Evolutionary conservation across 345 rosid genomes (phyloP), one percentile per base, ranked within the genome.

Genomic region (Ricinus communis): DNA sequence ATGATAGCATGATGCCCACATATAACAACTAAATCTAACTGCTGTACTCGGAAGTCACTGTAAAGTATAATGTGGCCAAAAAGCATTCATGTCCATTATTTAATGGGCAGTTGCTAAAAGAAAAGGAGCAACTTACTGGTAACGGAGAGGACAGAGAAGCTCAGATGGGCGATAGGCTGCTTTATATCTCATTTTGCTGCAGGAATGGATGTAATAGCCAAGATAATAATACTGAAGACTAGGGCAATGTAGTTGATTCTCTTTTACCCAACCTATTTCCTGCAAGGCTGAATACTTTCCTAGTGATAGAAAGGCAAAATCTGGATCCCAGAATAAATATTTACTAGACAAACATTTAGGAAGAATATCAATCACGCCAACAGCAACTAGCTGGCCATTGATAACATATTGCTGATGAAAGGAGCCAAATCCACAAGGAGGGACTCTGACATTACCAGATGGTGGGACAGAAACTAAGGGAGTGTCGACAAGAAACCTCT

Each of bases 261-360:
- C 87, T 71, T 79, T 89, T 40, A 93, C 90, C 93, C 97, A 95
- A 70, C 63, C 75, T 61, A 95, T 90, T 73, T 95, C 99, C 76
- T 84, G 97, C 79, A 92, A 70, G 11, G 99, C 99, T 50, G 97
- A 84, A 82, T 90, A 95, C 74, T 95, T 95, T 33, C 98, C 99
- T 4, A 85, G 81, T 0, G 99, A 93, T 52, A 95, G 71, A 78
- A 82, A 89, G 38, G 98, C 94, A 72, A 84, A 87, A 70, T 93
- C 99, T 49, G 99, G 99, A 79, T 95, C 99, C 99, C 99, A 95
- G 78, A 95, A 92, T 50, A 95, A 67, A 80, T 92, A 95, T 69
- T 88, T 92, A 82, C 99, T 95, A 10, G 98, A 95, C 85, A 95
- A 77, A 81, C 99, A 93, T 81, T 80, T 85, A 52, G 99, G 99